A percentile compares a stretch with the other conserved stretches of the same genome.
These are phyloP conservation scores for Kodamaea laetipori DNA, from an alignment of 805 yeast species.

Conservation along the genomic window DNA sequence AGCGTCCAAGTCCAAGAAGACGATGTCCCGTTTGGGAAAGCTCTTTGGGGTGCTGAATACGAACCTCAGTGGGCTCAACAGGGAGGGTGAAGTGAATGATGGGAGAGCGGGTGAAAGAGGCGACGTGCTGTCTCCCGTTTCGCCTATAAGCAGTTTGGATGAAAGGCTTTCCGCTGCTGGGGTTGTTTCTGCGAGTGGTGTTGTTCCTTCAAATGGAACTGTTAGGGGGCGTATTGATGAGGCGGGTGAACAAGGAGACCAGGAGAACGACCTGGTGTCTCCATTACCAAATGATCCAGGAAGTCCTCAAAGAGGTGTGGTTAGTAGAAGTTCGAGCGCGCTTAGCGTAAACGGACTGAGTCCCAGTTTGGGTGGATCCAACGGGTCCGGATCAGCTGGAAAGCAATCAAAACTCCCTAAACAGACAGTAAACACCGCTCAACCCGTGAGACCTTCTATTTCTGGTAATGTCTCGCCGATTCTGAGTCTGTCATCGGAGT, in stretches of 20 bases:
- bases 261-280: constrained; percentile 16
- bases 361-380: too few relatives aligned
- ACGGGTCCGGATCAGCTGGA: too few relatives aligned
- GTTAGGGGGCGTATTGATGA: not conserved
- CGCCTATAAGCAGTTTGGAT: too few relatives aligned
- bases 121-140: not conserved
- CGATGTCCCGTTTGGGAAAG: constrained; percentile 26
- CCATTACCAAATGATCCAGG: constrained; percentile 14
- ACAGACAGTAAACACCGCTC: not conserved
- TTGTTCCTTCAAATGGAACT: not conserved
- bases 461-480: constrained; percentile 11
- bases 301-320: not conserved
- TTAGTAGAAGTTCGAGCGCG: too few relatives aligned
- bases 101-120: too few relatives aligned
- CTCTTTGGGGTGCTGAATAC: constrained; percentile 29
- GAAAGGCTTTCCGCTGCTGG: too few relatives aligned
- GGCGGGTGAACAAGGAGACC: too few relatives aligned
- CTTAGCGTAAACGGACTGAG: too few relatives aligned
- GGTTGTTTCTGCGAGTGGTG: too few relatives aligned
- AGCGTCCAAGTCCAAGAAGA: constrained; percentile 22
- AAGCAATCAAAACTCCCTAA: too few relatives aligned
- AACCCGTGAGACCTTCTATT: not conserved
- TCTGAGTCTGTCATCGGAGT: constrained; percentile 13
- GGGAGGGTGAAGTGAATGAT: too few relatives aligned
- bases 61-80: constrained; percentile 14